phyloP scores from a whole-genome alignment of 2,329 filamentous ascomycete genomes.

The Penicillium sp. region DNA sequence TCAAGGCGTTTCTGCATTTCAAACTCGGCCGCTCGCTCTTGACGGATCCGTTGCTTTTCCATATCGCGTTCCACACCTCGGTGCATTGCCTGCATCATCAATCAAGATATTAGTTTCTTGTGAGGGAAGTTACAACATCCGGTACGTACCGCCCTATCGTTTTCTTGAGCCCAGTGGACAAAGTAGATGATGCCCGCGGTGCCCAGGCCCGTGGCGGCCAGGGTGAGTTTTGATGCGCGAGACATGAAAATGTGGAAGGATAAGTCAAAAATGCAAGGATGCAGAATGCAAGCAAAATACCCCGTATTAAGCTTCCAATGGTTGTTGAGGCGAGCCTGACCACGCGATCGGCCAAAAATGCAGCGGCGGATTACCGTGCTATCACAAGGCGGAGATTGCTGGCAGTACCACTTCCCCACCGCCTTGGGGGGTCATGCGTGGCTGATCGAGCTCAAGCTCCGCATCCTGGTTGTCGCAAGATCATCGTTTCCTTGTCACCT shows the following conservation, averaged over 20 bases:
- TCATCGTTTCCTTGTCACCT: conserved; percentile 12
- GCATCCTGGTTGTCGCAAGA: conserved; percentile 26
- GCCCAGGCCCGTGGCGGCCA: conserved; percentile 74
- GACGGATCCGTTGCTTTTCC: conserved; percentile 88
- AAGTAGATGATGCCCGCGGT: conserved; percentile 76
- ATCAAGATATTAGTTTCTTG: conserved; percentile 8
- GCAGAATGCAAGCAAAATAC: background rate
- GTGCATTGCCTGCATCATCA: conserved; percentile 74
- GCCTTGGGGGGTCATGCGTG: conserved; percentile 37
- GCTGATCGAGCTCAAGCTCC: conserved; percentile 36
- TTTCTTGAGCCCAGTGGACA: conserved; percentile 86
- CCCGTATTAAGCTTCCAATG: background rate
- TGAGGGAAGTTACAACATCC: background rate
- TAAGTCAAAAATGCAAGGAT: background rate
- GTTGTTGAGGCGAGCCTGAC: background rate
- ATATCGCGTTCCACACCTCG: conserved; percentile 90
- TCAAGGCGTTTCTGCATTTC: conserved; percentile 86
- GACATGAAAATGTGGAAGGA: conserved; percentile 66
- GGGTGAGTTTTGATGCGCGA: conserved; percentile 81
- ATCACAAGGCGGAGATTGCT: conserved; percentile 30
- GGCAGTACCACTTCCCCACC: conserved; percentile 38
- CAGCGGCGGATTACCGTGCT: conserved; percentile 27
- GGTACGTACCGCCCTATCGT: conserved; percentile 73
- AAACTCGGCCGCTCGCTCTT: conserved; percentile 90
- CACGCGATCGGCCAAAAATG: conserved; percentile 7